Base-by-base conservation (phyloP, 2,329 filamentous ascomycete genomes). In the Nakataea oryzae region DNA sequence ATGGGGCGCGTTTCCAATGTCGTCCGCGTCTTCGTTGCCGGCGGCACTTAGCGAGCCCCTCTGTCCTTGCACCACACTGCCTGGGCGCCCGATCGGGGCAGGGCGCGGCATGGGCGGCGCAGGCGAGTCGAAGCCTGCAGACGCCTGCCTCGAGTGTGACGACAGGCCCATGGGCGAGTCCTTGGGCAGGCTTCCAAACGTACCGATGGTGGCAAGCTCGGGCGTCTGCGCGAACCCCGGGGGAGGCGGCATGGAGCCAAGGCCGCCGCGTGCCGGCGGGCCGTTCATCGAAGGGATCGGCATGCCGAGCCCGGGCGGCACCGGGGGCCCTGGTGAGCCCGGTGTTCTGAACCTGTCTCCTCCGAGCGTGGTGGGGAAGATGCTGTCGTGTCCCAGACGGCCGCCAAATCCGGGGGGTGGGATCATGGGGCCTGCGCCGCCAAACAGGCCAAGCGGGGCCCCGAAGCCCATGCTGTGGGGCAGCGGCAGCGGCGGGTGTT, bases 81-180 rank as follows among this genome's bases (percentile, higher is more conserved):
- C 87, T 0, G 95, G 93, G 41, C 92, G 85, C 65, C 93, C 91
- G 65, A 97, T 97, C 0, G 93, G 93, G 28, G 90, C 85, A 29
- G 93, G 93, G 61, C 92, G 84, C 57, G 88, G 83, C 64, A 96
- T 93, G 1, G 90, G 90, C 65, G 91, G 87, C 61, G 84, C 78
- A 13, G 76, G 78, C 0, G 66, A 26, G 12, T 93, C 89, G 64
- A 87, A 85, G 4, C 88, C 86, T 11, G 80, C 79, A 11, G 91
- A 96, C 9, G 85, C 81, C 67, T 96, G 90, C 65, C 91, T 83
- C 9, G 88, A 88, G 74, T 96, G 91, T 6, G 81, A 90, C 6
- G 81, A 72, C 11, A 79, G 72, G 17, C 72, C 74, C 58, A 54
- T 59, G 28, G 34, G 54, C 28, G 27, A 71, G 63, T 78, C 77